Conservation (phyloP, 306 rosid species). For the Vigna unguiculata region DNA sequence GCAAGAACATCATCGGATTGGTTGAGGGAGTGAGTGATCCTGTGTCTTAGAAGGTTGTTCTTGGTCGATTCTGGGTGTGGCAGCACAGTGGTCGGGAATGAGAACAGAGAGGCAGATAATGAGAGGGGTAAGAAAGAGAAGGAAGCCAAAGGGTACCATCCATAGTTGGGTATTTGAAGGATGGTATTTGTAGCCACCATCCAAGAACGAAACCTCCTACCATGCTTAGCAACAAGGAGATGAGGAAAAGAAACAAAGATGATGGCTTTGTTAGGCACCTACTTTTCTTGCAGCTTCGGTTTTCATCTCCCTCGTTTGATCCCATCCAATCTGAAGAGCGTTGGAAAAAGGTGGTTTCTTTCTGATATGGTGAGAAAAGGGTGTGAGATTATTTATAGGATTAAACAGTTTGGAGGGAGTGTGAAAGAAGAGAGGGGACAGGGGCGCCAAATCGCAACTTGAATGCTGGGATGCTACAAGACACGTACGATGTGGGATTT, state of each 20-base stretch:
- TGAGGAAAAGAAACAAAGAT: conserved; percentile 34
- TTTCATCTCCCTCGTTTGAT: conserved; percentile 48
- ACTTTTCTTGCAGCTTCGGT: conserved; percentile 30
- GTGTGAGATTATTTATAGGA: too few species aligned
- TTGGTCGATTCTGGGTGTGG: conserved; percentile 7
- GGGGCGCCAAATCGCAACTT: not conserved
- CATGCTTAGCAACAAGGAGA: conserved; percentile 50
- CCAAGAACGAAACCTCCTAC: conserved; percentile 61
- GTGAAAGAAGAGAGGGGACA: not conserved
- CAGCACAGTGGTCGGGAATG: conserved; percentile 33
- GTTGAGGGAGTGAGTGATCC: conserved; percentile 41
- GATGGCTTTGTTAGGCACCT: conserved; percentile 35
- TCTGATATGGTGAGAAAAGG: too few species aligned
- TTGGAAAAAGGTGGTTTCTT: not conserved
- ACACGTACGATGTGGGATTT: too few species aligned
- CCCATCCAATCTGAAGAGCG: conserved; percentile 49
- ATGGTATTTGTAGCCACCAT: conserved; percentile 75
- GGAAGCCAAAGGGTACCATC: conserved; percentile 89
- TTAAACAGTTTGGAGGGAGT: too few species aligned
- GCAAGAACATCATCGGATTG: conserved; percentile 39
- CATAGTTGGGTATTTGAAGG: conserved; percentile 64
- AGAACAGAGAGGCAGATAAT: conserved; percentile 55
- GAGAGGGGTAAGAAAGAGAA: conserved; percentile 68
- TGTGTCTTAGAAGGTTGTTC: not conserved
- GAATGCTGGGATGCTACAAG: too few species aligned